Percentiles rank a stretch among this genome's conserved stretches.
phyloP scores from a whole-genome alignment of 306 rosid genomes.

The Sphenostylis stenocarpa region DNA sequence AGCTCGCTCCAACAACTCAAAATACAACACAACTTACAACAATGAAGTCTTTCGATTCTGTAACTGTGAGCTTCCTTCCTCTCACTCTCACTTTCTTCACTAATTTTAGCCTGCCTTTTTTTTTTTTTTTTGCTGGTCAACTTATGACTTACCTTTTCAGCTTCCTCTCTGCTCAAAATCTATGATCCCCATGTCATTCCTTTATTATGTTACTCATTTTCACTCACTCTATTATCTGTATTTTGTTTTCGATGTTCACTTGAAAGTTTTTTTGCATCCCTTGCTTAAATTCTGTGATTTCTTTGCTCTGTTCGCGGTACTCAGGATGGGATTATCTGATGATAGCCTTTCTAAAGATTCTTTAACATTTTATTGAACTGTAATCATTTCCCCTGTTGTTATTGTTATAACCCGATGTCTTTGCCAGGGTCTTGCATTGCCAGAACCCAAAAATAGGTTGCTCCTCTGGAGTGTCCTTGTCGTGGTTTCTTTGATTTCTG shows the following conservation, averaged over 20 bases:
- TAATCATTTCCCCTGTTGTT: not conserved
- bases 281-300: not conserved
- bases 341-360: not conserved
- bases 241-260: not conserved
- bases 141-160: not conserved
- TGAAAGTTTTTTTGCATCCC: not conserved
- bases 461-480: conserved; percentile 56
- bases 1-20: not conserved
- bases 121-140: not conserved
- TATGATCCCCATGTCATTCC: not conserved
- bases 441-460: conserved; percentile 63
- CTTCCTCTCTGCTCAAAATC: not conserved
- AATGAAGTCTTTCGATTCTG: conserved; percentile 50
- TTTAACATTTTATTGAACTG: not conserved
- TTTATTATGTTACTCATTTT: not conserved
- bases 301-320: not conserved
- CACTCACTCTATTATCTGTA: not conserved
- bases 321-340: not conserved
- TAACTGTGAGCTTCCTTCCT: conserved; percentile 44
- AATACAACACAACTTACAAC: not conserved
- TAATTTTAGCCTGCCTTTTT: not conserved
- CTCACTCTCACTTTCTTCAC: not conserved
- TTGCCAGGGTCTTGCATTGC: conserved; percentile 49
- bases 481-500: conserved; percentile 55
- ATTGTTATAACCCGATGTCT: not conserved